Evolutionary conservation across 2,329 filamentous ascomycete species (phyloP).

Genomic region (Chrysoporthe puriensis): DNA sequence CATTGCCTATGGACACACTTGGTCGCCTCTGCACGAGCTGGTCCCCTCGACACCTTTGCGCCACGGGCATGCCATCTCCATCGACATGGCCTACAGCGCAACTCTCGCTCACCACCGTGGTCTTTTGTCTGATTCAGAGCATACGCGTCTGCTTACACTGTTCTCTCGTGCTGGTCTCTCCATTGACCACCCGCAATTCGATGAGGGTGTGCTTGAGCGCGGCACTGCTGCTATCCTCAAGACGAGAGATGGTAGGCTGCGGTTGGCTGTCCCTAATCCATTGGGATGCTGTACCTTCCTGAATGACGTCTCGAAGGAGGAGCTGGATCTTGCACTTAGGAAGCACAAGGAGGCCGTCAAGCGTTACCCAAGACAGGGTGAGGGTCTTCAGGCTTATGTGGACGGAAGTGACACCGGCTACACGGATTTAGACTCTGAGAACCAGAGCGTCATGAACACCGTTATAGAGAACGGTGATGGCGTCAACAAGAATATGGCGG

Average conservation of each 20-base stretch:
- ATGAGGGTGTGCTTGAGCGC: conserved; percentile 66
- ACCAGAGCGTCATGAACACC: conserved; percentile 49
- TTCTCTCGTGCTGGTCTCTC: conserved; percentile 73
- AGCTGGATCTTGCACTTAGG: conserved; percentile 63
- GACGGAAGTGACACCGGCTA: conserved; percentile 71
- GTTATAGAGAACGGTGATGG: conserved; percentile 41
- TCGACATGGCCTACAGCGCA: conserved; percentile 77
- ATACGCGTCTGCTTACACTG: conserved; percentile 64
- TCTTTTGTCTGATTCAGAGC: conserved; percentile 62
- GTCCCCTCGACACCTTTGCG: conserved; percentile 69
- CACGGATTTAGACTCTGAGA: conserved; percentile 38
- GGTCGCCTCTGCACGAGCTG: conserved; percentile 74
- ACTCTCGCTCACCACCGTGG: conserved; percentile 68
- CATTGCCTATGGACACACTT: conserved; percentile 76
- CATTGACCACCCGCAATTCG: conserved; percentile 72
- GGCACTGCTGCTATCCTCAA: conserved; percentile 71
- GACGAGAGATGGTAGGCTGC: conserved; percentile 69
- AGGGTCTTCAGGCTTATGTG: conserved; percentile 70
- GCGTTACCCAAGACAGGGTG: conserved; percentile 64
- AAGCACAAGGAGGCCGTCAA: conserved; percentile 68
- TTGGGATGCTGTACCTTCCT: conserved; percentile 70
- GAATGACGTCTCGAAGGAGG: conserved; percentile 66
- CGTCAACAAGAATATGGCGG: conserved; percentile 44
- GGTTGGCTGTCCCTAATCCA: conserved; percentile 70
- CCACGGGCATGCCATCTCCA: conserved; percentile 74